Evolutionary conservation across 192 early-diverging fungal genomes (phyloP), one percentile per base, ranked within the genome.

Genomic region (Gorgonomyces haynaldii): DNA sequence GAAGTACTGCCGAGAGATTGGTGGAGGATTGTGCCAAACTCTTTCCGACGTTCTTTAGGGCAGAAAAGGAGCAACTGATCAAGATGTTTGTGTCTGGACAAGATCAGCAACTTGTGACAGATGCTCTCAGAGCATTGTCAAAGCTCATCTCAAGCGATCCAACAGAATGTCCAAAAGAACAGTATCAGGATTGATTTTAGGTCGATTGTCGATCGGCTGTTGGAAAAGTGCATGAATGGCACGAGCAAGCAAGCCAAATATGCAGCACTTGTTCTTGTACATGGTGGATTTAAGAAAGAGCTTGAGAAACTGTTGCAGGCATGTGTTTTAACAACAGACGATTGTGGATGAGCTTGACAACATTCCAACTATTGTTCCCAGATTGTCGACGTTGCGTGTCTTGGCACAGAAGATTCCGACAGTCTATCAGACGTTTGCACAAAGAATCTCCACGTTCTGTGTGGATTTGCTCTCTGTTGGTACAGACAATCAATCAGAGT

Each of bases 61-160:
- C 64, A n/a, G 67, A 84, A 46, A 34, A 80, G 25, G 53, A 58
- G 0, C 55, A 72, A 6, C 64, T 83, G 40, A 60, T 50, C 24
- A 17, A 46, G 2, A 31, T 84, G 20, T 50, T 64, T 44, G 47
- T 49, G 16, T 62, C 67, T 15, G 50, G 50, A 22, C 9, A 40
- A 2, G 62, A 76, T 22, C 31, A 52, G 29, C 31, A 45, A n/a
- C 24, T 69, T n/a, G 65, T 60, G 32, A 25, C 57, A 1, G 69
- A 75, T 32, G 24, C 68, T 0, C 48, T 91, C 13, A 61, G 76
- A 21, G 71, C 79, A 1, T 54, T 97, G 52, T 74, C 89, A 13
- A 60, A 76, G 40, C 81, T 85, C 49, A 69, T 81, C n/a, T 84
- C 82, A 50, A 62, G 70, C 0, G 69, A 75, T 42, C 81, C 83